A percentile compares a stretch with the other conserved stretches of the same genome.
Evolutionary conservation across 1,139 yeast genomes (phyloP).

Genomic region (Candida neerlandica): DNA sequence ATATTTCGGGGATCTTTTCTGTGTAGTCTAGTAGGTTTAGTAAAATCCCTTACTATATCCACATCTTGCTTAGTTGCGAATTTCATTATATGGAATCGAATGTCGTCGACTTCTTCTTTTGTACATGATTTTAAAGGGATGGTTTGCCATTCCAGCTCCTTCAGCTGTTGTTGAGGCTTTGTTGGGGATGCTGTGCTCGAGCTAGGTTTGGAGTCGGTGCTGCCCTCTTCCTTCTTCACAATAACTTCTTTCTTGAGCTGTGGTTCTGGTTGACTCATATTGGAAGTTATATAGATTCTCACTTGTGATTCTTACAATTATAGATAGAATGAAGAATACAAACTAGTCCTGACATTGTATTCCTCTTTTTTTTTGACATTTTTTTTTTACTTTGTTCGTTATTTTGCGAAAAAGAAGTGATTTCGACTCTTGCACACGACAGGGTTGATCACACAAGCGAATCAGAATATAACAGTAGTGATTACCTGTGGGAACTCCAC

Average conservation of each 20-base stretch:
- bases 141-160: conserved; percentile 52
- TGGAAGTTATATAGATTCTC: background rate
- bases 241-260: conserved; percentile 30
- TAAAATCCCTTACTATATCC: conserved; percentile 71
- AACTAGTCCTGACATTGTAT: background rate
- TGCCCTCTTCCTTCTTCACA: conserved; percentile 25
- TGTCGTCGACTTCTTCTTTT: conserved; percentile 69
- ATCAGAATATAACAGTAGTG: no score
- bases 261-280: conserved; percentile 28
- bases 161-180: conserved; percentile 16
- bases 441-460: background rate
- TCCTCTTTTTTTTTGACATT: background rate
- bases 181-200: background rate
- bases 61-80: conserved; percentile 75
- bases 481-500: no score
- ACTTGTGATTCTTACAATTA: background rate
- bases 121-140: conserved; percentile 76
- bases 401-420: background rate
- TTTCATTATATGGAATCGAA: conserved; percentile 78
- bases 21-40: conserved; percentile 81
- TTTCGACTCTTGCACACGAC: background rate
- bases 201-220: conserved; percentile 4
- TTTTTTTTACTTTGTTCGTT: background rate
- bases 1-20: conserved; percentile 90
- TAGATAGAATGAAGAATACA: background rate